A percentile compares a stretch with the other conserved stretches of the same genome.
phyloP scores from a whole-genome alignment of 1,284 basidiomycete genomes.

The Rhodotorula sp. region DNA sequence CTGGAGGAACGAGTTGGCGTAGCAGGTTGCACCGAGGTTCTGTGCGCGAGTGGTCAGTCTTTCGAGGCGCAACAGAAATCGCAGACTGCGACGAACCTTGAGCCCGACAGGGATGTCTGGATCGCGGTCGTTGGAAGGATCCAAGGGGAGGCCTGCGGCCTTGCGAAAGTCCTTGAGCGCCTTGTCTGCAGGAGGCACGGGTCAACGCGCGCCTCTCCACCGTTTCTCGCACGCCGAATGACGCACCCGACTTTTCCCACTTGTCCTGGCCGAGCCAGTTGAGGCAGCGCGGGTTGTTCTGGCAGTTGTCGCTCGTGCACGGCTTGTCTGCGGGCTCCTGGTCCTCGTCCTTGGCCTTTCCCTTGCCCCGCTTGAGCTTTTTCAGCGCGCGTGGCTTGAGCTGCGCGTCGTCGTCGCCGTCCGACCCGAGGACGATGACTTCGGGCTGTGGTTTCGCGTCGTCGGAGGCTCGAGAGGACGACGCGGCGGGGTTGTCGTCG shows the following conservation, averaged over 20 bases:
- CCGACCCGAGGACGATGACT: not conserved
- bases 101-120: constrained; percentile 71
- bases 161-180: constrained; percentile 61
- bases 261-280: constrained; percentile 78
- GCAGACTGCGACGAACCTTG: constrained; percentile 56
- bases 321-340: constrained; percentile 9
- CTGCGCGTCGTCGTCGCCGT: constrained; percentile 8
- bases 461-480: not conserved
- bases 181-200: constrained; percentile 51
- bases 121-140: constrained; percentile 60
- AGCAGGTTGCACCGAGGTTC: constrained; percentile 81
- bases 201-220: not conserved
- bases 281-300: constrained; percentile 73
- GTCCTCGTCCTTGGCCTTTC: constrained; percentile 10
- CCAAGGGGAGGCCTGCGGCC: constrained; percentile 57
- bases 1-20: constrained; percentile 83
- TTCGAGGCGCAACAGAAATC: not conserved
- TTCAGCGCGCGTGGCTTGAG: not conserved
- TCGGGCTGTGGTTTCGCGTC: not conserved
- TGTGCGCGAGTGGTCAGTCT: constrained; percentile 47
- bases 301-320: constrained; percentile 69
- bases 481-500: not conserved
- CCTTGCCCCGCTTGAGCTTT: constrained; percentile 11
- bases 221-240: no score
- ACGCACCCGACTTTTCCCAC: constrained; percentile 65